These are phyloP conservation scores for Ophiocordyceps robertsii DNA, from an alignment of 2,329 filamentous ascomycete genomes.

Conservation along the genomic window DNA sequence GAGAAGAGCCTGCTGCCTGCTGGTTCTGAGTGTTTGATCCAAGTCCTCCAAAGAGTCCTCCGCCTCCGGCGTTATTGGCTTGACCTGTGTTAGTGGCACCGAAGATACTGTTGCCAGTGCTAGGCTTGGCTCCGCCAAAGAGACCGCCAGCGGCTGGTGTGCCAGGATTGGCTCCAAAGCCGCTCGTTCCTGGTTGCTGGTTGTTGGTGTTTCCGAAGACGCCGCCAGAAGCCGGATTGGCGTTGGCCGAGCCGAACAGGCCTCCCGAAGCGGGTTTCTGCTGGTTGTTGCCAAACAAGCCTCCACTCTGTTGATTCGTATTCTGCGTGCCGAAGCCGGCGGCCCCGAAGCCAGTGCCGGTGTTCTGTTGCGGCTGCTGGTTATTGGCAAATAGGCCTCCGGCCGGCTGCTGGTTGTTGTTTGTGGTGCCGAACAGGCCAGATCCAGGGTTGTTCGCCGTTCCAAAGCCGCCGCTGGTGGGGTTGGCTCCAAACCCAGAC, in stretches of 20 bases:
- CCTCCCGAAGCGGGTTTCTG: constrained; percentile 21
- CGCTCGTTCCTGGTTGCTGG: constrained; percentile 25
- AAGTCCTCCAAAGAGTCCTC: constrained; percentile 31
- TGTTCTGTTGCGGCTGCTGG: constrained; percentile 16
- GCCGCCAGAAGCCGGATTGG: constrained; percentile 20
- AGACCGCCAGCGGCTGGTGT: constrained; percentile 19
- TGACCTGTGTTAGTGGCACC: constrained; percentile 19
- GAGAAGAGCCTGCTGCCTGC: constrained; percentile 25
- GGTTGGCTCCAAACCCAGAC: constrained; percentile 11
- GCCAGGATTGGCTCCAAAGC: constrained; percentile 19
- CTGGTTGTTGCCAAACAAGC: constrained; percentile 32
- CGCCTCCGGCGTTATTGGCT: constrained; percentile 21
- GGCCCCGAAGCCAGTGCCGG: constrained; percentile 13
- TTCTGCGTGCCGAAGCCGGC: constrained; percentile 23
- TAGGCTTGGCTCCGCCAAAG: constrained; percentile 23
- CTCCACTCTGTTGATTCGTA: constrained; percentile 18
- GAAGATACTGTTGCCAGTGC: constrained; percentile 25
- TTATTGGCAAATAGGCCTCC: constrained; percentile 32
- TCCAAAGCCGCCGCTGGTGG: constrained; percentile 21
- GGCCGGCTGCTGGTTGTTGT: constrained; percentile 18
- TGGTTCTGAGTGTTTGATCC: constrained; percentile 21
- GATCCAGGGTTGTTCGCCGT: constrained; percentile 11
- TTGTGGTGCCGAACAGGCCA: constrained; percentile 27
- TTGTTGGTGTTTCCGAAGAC: constrained; percentile 30
- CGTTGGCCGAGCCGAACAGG: constrained; percentile 18